These are phyloP conservation scores for Apiotrichum veenhuisii DNA, from an alignment of 1,284 basidiomycete species.

Conservation along the genomic window DNA sequence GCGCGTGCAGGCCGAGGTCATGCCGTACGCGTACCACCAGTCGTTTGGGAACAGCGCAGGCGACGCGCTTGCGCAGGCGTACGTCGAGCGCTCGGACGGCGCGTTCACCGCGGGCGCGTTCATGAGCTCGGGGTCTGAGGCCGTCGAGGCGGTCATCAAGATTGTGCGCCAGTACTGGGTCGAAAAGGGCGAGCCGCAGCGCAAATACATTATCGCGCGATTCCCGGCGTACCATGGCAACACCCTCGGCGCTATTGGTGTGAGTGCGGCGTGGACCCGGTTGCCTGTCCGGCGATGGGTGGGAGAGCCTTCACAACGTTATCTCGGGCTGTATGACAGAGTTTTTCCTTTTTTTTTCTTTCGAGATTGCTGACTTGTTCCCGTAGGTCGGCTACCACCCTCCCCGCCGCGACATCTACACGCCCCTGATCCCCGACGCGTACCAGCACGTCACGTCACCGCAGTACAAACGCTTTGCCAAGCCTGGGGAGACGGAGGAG, in stretches of 20 bases:
- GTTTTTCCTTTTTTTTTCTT: no score
- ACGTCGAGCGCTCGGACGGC: constrained; percentile 24
- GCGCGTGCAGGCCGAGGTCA: constrained; percentile 20
- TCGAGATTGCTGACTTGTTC: no score
- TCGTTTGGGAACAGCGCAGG: constrained; percentile 16
- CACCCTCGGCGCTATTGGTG: constrained; percentile 55
- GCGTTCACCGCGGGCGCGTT: constrained; percentile 31
- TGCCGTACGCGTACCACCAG: constrained; percentile 34
- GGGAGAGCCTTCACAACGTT: no score
- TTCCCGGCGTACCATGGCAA: constrained; percentile 79
- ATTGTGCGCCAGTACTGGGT: constrained; percentile 46
- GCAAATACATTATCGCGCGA: constrained; percentile 74
- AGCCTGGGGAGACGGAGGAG: constrained; percentile 62
- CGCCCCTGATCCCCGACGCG: constrained; percentile 53
- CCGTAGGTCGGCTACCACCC: constrained; percentile 24
- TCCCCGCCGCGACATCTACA: constrained; percentile 50
- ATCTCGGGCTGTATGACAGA: no score
- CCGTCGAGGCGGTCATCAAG: constrained; percentile 35
- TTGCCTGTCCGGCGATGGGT: background rate
- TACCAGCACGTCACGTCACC: constrained; percentile 56
- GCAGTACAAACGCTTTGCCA: constrained; percentile 68
- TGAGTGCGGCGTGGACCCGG: constrained; percentile 16
- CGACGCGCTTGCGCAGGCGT: constrained; percentile 25
- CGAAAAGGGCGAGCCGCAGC: constrained; percentile 64
- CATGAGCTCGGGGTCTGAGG: constrained; percentile 33